These are phyloP conservation scores for Musa balbisiana DNA, from an alignment of 202 grass and related monocot genomes.

Conservation along the genomic window DNA sequence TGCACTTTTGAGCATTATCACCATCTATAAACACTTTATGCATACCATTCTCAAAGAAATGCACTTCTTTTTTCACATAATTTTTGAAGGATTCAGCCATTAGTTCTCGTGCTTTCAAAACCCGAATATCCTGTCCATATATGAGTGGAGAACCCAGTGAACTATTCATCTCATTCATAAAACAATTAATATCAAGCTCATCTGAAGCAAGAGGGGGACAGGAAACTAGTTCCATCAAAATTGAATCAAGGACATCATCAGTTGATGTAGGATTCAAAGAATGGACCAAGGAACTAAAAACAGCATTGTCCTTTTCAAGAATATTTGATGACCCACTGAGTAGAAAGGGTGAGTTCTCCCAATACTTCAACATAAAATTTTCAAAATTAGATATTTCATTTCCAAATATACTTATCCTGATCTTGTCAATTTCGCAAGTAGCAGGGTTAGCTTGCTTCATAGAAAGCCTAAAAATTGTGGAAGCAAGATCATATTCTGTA, in stretches of 20 bases:
- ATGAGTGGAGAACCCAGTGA: conserved; percentile 42
- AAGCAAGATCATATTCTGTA: conserved; percentile 38
- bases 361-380: conserved; percentile 45
- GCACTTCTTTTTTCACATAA: conserved; percentile 32
- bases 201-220: conserved; percentile 73
- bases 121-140: conserved; percentile 61
- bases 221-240: conserved; percentile 45
- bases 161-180: conserved; percentile 41
- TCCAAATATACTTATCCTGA: conserved; percentile 49
- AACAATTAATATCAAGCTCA: conserved; percentile 55
- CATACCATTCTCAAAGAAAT: conserved; percentile 33
- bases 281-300: conserved; percentile 39
- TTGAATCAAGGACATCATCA: conserved; percentile 40
- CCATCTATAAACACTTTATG: conserved; percentile 2
- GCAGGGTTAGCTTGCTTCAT: conserved; percentile 29
- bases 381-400: conserved; percentile 26
- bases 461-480: conserved; percentile 81
- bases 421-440: conserved; percentile 21
- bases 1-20: conserved; percentile 29
- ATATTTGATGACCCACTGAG: conserved; percentile 25
- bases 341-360: conserved; percentile 54
- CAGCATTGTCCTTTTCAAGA: conserved; percentile 23
- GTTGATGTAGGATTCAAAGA: conserved; percentile 35
- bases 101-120: conserved; percentile 42
- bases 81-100: conserved; percentile 3